phyloP scores from a whole-genome alignment of 2,329 filamentous ascomycete genomes.

The Fusarium liriodendri region DNA sequence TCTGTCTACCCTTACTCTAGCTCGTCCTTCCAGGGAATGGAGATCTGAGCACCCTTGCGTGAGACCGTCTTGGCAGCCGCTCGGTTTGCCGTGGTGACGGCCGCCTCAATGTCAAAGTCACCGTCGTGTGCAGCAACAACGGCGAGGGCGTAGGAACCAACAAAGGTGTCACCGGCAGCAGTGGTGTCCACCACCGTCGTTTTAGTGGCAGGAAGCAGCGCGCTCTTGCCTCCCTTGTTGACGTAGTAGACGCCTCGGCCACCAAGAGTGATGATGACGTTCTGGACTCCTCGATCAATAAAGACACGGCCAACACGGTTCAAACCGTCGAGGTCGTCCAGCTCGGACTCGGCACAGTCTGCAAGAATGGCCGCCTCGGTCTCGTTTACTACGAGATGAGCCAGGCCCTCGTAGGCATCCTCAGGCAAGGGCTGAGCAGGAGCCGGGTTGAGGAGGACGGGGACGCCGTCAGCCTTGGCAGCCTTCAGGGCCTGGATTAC shows the following conservation, averaged over 20 bases:
- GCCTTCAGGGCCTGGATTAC: constrained; percentile 70
- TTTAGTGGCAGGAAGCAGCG: constrained; percentile 71
- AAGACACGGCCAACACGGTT: constrained; percentile 68
- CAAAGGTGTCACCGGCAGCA: constrained; percentile 93
- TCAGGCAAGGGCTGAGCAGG: constrained; percentile 77
- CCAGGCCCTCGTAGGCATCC: constrained; percentile 73
- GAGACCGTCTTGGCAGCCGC: constrained; percentile 57
- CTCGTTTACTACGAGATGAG: constrained; percentile 90
- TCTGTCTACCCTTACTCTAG: constrained; percentile 44
- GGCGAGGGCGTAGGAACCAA: constrained; percentile 85
- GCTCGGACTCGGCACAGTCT: constrained; percentile 61
- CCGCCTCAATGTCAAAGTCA: constrained; percentile 66
- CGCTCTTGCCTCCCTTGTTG: constrained; percentile 55
- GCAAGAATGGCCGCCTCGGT: constrained; percentile 84
- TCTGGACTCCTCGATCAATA: constrained; percentile 74
- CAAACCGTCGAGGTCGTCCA: constrained; percentile 60
- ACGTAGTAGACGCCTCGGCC: constrained; percentile 80
- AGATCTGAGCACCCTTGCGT: constrained; percentile 56
- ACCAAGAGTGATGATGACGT: constrained; percentile 87
- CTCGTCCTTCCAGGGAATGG: constrained; percentile 59
- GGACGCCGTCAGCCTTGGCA: constrained; percentile 60
- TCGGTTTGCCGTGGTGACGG: constrained; percentile 64
- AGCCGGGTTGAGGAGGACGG: constrained; percentile 87
- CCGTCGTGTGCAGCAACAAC: constrained; percentile 63
- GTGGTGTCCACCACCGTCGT: constrained; percentile 90